Evolutionary conservation across 2,329 filamentous ascomycete genomes (phyloP).

Genomic region (Trichophyton verrucosum): DNA sequence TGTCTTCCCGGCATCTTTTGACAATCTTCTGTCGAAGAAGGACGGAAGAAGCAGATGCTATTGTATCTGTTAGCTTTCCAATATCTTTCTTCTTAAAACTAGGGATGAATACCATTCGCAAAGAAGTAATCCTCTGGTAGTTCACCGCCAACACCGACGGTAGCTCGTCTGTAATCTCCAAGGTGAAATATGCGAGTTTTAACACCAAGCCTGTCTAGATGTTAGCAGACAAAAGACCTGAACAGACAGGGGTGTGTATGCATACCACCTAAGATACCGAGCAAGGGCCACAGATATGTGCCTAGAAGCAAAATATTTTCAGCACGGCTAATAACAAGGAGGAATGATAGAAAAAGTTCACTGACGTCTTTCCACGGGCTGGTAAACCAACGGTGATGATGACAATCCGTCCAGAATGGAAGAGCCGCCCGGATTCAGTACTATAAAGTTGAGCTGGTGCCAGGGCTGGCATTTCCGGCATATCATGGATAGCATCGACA

Average conservation of each 20-base stretch:
- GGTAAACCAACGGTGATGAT: slow-evolving; percentile 95
- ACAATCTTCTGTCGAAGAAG: slow-evolving; percentile 91
- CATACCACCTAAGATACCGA: slow-evolving; percentile 78
- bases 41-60: slow-evolving; percentile 74
- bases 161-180: slow-evolving; percentile 88
- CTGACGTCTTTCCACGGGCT: slow-evolving; percentile 85
- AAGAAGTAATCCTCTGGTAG: slow-evolving; percentile 98
- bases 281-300: slow-evolving; percentile 94
- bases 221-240: slow-evolving; percentile 10
- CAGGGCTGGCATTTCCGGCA: slow-evolving; percentile 69
- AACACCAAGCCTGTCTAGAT: slow-evolving; percentile 61
- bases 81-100: not conserved
- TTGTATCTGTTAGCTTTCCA: not conserved
- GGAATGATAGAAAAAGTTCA: slow-evolving; percentile 12
- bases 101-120: slow-evolving; percentile 51
- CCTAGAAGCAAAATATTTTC: slow-evolving; percentile 30
- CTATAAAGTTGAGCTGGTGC: slow-evolving; percentile 95
- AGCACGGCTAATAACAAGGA: not conserved
- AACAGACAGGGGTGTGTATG: slow-evolving; percentile 4
- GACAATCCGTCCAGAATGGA: slow-evolving; percentile 92
- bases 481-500: slow-evolving; percentile 92
- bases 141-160: slow-evolving; percentile 67
- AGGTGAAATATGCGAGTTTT: slow-evolving; percentile 97
- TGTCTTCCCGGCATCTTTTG: slow-evolving; percentile 93
- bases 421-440: slow-evolving; percentile 91